Evolutionary conservation across 495 filamentous ascomycete species (phyloP).

Genomic region (Xylaria venustula): DNA sequence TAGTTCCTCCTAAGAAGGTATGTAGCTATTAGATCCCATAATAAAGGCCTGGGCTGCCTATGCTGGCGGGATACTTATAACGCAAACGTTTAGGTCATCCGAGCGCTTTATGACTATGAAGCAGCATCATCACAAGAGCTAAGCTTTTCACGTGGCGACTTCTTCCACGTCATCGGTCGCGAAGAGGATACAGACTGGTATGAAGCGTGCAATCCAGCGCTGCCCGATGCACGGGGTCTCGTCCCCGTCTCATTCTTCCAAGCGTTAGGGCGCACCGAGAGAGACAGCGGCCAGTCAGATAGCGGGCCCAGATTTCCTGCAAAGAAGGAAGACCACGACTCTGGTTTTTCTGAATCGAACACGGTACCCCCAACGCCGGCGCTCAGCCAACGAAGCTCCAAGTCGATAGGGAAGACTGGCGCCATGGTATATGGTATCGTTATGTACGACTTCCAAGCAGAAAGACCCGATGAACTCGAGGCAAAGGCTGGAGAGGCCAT

Average conservation of each 20-base stretch:
- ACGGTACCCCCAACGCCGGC: constrained; percentile 46
- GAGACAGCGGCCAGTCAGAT: constrained; percentile 80
- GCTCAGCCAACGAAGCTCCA: constrained; percentile 50
- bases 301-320: constrained; percentile 55
- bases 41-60: neutral
- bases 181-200: constrained; percentile 97
- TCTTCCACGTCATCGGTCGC: constrained; percentile 96
- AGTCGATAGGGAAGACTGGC: constrained; percentile 62
- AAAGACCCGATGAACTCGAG: constrained; percentile 91
- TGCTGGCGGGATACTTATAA: neutral
- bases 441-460: constrained; percentile 94
- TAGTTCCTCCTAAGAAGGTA: constrained; percentile 96
- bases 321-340: constrained; percentile 40
- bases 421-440: constrained; percentile 96
- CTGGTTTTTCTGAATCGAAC: constrained; percentile 39
- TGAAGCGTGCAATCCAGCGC: constrained; percentile 94
- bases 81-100: constrained; percentile 70
- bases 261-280: constrained; percentile 81
- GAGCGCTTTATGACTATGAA: constrained; percentile 90
- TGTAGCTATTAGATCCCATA: constrained; percentile 25
- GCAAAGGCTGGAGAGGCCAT: constrained; percentile 94
- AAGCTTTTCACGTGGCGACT: constrained; percentile 89
- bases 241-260: constrained; percentile 95
- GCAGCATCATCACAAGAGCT: constrained; percentile 76
- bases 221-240: constrained; percentile 83